Percentiles rank a stretch among this genome's conserved stretches.
phyloP scores from a whole-genome alignment of 2,329 filamentous ascomycete species.

The Aspergillus unguis region DNA sequence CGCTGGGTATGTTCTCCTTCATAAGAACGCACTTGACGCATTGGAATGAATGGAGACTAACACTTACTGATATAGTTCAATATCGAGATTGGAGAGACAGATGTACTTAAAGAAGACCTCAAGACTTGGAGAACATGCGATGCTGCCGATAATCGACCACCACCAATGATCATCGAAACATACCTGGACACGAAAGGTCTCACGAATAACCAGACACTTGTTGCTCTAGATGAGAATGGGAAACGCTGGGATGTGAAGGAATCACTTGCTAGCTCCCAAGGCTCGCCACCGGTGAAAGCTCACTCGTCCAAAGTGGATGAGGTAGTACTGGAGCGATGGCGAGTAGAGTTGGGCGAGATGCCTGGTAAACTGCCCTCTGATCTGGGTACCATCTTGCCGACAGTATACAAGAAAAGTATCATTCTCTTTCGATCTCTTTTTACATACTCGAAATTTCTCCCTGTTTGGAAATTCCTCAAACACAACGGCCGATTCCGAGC shows the following conservation, averaged over 20 bases:
- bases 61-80: constrained; percentile 67
- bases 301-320: constrained; percentile 58
- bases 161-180: constrained; percentile 83
- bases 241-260: constrained; percentile 92
- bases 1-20: constrained; percentile 68
- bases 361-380: constrained; percentile 54
- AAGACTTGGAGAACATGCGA: constrained; percentile 77
- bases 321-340: constrained; percentile 88
- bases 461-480: constrained; percentile 80
- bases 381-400: constrained; percentile 64
- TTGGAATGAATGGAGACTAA: too few relatives aligned
- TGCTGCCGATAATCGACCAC: constrained; percentile 71
- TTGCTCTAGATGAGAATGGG: constrained; percentile 81
- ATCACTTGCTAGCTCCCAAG: constrained; percentile 65
- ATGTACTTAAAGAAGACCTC: constrained; percentile 78
- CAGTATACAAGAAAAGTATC: constrained; percentile 95
- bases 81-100: constrained; percentile 88
- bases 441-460: constrained; percentile 74
- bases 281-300: constrained; percentile 36
- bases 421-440: constrained; percentile 90
- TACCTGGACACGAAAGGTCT: constrained; percentile 78
- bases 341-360: constrained; percentile 70
- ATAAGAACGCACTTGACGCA: too few relatives aligned
- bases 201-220: constrained; percentile 79
- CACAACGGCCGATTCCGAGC: constrained; percentile 67